phyloP scores from a whole-genome alignment of 2,329 filamentous ascomycete genomes.

The Bipolaris oryzae region DNA sequence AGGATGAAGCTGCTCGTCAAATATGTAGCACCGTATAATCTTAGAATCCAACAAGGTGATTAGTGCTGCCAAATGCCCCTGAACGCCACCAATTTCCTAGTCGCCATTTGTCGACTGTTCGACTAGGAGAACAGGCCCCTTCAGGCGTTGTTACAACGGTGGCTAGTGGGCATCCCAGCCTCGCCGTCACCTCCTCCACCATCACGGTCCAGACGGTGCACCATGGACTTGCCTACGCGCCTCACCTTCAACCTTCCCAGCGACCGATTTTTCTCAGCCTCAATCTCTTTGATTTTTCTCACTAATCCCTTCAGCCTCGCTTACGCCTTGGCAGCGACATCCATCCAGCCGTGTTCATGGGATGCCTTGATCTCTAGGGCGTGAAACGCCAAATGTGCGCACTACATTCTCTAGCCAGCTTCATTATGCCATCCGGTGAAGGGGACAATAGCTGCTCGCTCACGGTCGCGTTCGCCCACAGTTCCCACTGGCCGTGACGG shows the following conservation, averaged over 20 bases:
- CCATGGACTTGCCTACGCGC: background rate
- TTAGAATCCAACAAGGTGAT: background rate
- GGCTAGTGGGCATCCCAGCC: background rate
- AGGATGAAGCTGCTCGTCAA: too few relatives aligned
- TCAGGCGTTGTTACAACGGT: background rate
- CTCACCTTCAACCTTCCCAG: background rate
- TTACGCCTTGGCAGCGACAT: constrained; percentile 2
- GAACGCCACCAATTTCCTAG: background rate
- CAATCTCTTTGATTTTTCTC: background rate
- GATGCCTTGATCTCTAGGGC: background rate
- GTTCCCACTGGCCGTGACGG: constrained; percentile 2
- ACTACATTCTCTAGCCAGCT: constrained; percentile 5
- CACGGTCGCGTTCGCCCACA: constrained; percentile 13
- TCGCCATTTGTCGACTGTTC: background rate
- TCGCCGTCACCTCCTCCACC: background rate
- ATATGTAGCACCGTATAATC: too few relatives aligned
- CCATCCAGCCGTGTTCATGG: background rate
- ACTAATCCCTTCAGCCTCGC: background rate
- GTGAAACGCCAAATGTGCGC: constrained; percentile 12
- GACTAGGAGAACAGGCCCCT: background rate
- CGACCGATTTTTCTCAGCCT: background rate
- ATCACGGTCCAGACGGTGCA: background rate
- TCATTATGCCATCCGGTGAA: constrained; percentile 7
- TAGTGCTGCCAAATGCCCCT: background rate
- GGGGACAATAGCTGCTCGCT: constrained; percentile 2